Base-by-base conservation (phyloP, 352 stramenopile genomes). In the Phytophthora melonis region DNA sequence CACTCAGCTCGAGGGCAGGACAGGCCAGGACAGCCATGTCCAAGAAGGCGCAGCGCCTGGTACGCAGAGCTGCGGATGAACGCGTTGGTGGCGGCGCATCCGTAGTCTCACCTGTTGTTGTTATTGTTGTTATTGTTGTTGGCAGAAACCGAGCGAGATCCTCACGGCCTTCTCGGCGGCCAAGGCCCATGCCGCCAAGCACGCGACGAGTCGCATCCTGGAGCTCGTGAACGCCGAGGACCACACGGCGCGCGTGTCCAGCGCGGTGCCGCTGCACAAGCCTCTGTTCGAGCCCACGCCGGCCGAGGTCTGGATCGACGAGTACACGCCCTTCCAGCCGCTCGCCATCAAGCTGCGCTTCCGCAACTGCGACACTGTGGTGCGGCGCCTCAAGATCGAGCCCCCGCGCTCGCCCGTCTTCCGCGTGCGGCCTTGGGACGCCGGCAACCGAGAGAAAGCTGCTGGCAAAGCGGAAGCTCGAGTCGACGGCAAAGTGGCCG, bases 311-410 rank as follows among this genome's bases (percentile, higher is more conserved):
- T 91, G 93, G 77, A 98, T 98, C 71, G 89, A 97, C 57, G 88
- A 98, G 65, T 98, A 98, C 79, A 93, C 87, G 47, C 90, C 94
- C 4, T 98, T 98, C 72, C 72, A 96, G 25, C 76, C 78, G 10
- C 76, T 94, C 58, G 83, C 76, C 9, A 82, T 95, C 61, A 97
- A 94, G 57, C 78, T 98, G 13, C 91, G 73, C 60, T 97, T 99
- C 74, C 89, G 93, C 66, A 98, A 99, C 84, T 95, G 93, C 65
- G 93, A 98, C 77, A 79, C 85, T 13, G 94, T 98, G 14, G 89
- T 93, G 65, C 87, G 96, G 32, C 84, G 97, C 47, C 81, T 99
- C 63, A 95, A 95, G 68, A 89, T 99, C 50, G 80, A 98, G 21
- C 74, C 86, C 49, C 84, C 90, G 13, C 82, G 95, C 64, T 95